Evolutionary conservation across 1,284 basidiomycete species (phyloP).

Genomic region (Ganoderma resinaceum): DNA sequence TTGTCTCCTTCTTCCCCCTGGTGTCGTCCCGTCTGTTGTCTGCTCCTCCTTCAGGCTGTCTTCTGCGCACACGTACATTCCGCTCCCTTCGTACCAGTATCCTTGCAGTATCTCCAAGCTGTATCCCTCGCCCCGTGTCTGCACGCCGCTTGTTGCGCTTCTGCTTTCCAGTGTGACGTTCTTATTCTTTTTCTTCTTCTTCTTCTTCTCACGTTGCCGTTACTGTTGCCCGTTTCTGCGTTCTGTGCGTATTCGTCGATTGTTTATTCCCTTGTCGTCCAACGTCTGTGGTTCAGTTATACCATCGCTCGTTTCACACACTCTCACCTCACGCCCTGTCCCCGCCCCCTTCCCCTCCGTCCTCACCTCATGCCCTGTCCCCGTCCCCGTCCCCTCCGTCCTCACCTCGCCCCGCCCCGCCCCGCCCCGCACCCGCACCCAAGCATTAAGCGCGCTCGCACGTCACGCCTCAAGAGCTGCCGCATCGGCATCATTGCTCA

Average conservation of each 20-base stretch:
- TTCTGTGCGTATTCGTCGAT: conserved; percentile 13
- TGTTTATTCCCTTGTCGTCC: conserved; percentile 26
- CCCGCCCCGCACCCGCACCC: conserved; percentile 8
- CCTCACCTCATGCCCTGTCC: neutral
- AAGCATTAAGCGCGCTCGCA: neutral
- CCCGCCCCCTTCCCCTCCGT: neutral
- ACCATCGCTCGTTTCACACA: conserved; percentile 38
- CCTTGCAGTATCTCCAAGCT: conserved; percentile 3
- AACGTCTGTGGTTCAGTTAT: conserved; percentile 34
- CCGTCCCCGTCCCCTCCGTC: too few relatives aligned
- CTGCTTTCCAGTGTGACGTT: neutral
- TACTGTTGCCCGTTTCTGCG: too few relatives aligned
- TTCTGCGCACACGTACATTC: conserved; percentile 15
- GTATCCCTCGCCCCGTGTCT: conserved; percentile 9
- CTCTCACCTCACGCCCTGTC: conserved; percentile 10
- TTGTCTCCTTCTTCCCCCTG: conserved; percentile 13
- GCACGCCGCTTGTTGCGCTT: conserved; percentile 1
- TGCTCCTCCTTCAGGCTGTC: conserved; percentile 22
- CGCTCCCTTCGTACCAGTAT: conserved; percentile 3
- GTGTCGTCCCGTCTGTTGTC: conserved; percentile 20
- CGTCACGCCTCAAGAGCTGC: neutral
- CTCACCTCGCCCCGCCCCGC: too few relatives aligned
- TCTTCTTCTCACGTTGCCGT: neutral
- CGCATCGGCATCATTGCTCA: neutral
- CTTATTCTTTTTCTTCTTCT: conserved; percentile 17